Evolutionary conservation across 805 yeast species (phyloP).

Genomic region (Cyberlindnera maritima): DNA sequence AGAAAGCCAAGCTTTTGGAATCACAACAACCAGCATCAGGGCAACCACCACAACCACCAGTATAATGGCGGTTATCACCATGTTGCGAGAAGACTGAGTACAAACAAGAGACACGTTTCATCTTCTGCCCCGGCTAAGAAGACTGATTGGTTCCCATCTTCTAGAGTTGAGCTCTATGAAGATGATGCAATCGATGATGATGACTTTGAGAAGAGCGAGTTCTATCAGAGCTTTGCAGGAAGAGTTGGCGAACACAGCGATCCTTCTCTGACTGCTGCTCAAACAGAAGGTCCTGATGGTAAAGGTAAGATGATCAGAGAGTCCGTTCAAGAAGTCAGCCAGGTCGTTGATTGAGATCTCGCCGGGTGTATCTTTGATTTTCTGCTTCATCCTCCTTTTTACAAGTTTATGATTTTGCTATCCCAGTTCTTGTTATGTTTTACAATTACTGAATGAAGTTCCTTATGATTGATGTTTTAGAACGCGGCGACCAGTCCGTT

Average conservation of each 20-base stretch:
- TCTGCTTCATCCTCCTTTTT: not conserved
- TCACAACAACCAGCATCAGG: not conserved
- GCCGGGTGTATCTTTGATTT: too few relatives aligned
- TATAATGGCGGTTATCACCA: conserved; percentile 12
- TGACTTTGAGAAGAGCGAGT: conserved; percentile 23
- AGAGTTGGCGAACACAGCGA: conserved; percentile 22
- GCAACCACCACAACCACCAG: not conserved
- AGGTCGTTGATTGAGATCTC: conserved; percentile 7
- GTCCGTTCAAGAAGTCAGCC: conserved; percentile 11
- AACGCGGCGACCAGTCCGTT: too few relatives aligned
- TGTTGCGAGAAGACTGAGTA: conserved; percentile 20
- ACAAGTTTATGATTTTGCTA: not conserved
- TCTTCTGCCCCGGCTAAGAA: conserved; percentile 37
- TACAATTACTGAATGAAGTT: not conserved
- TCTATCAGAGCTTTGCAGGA: conserved; percentile 21
- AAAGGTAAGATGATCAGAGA: conserved; percentile 10
- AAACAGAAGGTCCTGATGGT: not conserved
- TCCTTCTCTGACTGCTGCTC: not conserved
- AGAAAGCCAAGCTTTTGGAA: conserved; percentile 22
- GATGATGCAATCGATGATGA: conserved; percentile 26
- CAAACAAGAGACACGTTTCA: conserved; percentile 24
- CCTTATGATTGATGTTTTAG: not conserved
- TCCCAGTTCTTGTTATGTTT: not conserved
- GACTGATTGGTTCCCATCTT: conserved; percentile 31
- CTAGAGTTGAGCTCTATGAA: conserved; percentile 13